Conservation (phyloP, 805 yeast genomes). For the Millerozyma acaciae region DNA sequence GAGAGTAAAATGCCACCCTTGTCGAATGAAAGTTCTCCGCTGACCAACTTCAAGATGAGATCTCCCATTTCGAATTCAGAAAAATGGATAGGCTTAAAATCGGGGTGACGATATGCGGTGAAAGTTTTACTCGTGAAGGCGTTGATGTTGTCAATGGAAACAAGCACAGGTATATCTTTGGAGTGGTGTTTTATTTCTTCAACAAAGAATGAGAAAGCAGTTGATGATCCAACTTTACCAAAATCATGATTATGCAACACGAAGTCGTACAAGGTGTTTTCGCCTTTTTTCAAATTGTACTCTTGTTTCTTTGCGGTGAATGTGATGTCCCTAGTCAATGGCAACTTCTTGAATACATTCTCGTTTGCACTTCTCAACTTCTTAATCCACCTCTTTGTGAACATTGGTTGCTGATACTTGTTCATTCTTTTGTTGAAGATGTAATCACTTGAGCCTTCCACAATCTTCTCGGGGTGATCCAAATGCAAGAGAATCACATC, state of each 20-base stretch:
- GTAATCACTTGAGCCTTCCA: constrained; percentile 75
- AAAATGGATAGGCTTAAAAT: constrained; percentile 54
- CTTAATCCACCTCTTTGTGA: constrained; percentile 53
- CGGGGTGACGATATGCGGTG: constrained; percentile 57
- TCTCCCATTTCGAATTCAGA: constrained; percentile 62
- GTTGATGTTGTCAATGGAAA: constrained; percentile 74
- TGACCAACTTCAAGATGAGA: constrained; percentile 48
- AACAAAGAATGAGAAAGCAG: constrained; percentile 51
- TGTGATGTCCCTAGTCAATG: constrained; percentile 30
- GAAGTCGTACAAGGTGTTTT: constrained; percentile 43
- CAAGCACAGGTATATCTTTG: constrained; percentile 49
- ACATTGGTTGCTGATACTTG: constrained; percentile 76
- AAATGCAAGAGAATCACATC: constrained; percentile 56
- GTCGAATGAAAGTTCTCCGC: constrained; percentile 50
- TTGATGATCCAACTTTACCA: constrained; percentile 35
- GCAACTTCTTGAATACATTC: constrained; percentile 29
- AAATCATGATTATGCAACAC: constrained; percentile 35
- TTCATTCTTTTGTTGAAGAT: constrained; percentile 46
- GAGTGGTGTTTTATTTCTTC: constrained; percentile 52
- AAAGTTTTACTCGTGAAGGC: constrained; percentile 51
- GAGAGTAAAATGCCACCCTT: constrained; percentile 67
- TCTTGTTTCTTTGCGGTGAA: constrained; percentile 31
- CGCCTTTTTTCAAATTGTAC: constrained; percentile 28
- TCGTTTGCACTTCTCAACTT: constrained; percentile 39
- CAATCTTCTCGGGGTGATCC: constrained; percentile 54